A percentile compares a stretch with the other conserved stretches of the same genome.
Evolutionary conservation across 1,139 yeast genomes (phyloP).

Genomic region (Scheffersomyces illinoinensis): DNA sequence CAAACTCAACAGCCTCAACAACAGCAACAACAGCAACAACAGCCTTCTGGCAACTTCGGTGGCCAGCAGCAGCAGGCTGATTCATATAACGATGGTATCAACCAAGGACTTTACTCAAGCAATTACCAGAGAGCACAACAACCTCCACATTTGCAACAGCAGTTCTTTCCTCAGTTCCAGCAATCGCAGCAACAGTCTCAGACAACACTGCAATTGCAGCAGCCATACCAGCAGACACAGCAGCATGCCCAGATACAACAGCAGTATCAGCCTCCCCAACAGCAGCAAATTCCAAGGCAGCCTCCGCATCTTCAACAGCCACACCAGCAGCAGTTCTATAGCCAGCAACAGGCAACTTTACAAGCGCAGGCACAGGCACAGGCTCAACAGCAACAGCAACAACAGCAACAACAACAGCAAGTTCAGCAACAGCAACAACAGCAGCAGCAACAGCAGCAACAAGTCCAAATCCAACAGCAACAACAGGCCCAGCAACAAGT

Average conservation of each 20-base stretch:
- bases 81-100: constrained; percentile 27
- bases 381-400: constrained; percentile 18
- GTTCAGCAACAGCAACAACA: too few species aligned
- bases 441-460: constrained; percentile 10
- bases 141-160: constrained; percentile 24
- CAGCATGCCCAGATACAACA: constrained; percentile 12
- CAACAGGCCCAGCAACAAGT: constrained; percentile 15
- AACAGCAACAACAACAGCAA: constrained; percentile 15
- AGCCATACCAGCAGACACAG: constrained; percentile 8
- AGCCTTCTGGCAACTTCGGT: constrained; percentile 11
- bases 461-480: constrained; percentile 13
- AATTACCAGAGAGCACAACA: constrained; percentile 28
- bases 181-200: constrained; percentile 17
- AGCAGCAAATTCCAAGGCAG: constrained; percentile 15
- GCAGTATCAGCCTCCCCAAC: constrained; percentile 14
- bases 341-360: constrained; percentile 19
- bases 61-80: constrained; percentile 25
- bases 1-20: constrained; percentile 19
- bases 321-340: constrained; percentile 24
- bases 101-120: constrained; percentile 37
- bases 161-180: constrained; percentile 29
- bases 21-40: constrained; percentile 19
- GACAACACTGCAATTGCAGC: constrained; percentile 7
- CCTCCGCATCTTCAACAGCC: constrained; percentile 21
- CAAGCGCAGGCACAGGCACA: constrained; percentile 17